Evolutionary conservation across 805 yeast species (phyloP).

Genomic region (Wickerhamiella cacticola): DNA sequence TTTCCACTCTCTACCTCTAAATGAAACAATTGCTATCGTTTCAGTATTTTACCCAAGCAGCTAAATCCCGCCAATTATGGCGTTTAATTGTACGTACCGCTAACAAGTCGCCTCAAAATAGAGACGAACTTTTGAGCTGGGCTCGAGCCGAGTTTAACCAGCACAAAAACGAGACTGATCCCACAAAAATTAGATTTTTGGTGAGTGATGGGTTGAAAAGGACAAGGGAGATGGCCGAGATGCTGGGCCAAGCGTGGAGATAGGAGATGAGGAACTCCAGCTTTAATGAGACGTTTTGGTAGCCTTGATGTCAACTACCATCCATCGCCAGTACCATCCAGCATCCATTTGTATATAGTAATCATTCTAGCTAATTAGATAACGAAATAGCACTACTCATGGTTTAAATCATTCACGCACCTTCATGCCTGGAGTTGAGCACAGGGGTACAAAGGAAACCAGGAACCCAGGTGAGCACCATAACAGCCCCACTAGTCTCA

Average conservation of each 20-base stretch:
- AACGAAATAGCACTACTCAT: no score
- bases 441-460: no score
- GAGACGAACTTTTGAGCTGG: slow-evolving; percentile 27
- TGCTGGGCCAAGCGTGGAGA: slow-evolving; percentile 14
- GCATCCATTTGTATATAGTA: no score
- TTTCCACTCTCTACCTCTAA: background rate
- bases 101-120: slow-evolving; percentile 22
- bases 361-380: no score
- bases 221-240: slow-evolving; percentile 25
- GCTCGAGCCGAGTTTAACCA: slow-evolving; percentile 28
- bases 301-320: no score
- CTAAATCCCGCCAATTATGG: slow-evolving; percentile 28
- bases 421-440: no score
- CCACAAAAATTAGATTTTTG: slow-evolving; percentile 25
- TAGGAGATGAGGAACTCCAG: background rate
- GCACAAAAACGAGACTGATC: slow-evolving; percentile 24
- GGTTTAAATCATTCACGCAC: no score
- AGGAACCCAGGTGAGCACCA: no score
- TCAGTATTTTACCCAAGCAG: slow-evolving; percentile 27
- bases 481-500: no score
- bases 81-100: slow-evolving; percentile 27
- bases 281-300: no score
- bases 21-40: slow-evolving; percentile 4
- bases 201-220: slow-evolving; percentile 29
- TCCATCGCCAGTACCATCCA: no score